Base-by-base conservation (phyloP, 225 moss, liverwort and hornwort species). In the Polytrichum formosum region DNA sequence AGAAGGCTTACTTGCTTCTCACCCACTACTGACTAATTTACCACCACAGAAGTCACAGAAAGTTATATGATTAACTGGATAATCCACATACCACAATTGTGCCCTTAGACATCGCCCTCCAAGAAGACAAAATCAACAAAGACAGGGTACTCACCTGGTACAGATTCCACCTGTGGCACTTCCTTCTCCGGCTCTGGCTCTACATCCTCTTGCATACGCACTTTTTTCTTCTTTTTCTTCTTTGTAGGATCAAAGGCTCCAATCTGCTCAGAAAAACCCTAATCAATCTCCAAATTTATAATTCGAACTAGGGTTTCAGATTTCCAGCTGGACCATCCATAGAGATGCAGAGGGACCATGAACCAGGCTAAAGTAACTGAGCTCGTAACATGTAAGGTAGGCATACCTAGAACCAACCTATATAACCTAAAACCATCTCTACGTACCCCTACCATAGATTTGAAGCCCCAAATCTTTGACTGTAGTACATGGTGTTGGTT, bases 211-310 rank as follows among this genome's bases (percentile, higher is more conserved):
- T 79, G 75, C 70, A 85, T 76, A n/a, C 91, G 86, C 37, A 88
- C 90, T 72, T 91, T 93, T 64, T 95, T 96, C 63, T 96, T 96
- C 84, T 96, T 96, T 70, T 96, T 96, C 68, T 95, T 95, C 82
- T 92, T 95, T 19, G 90, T 93, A 10, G 93, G 90, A 76, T 96
- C 95, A 21, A 93, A 93, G 0, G 84, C 88, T 23, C 88, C 90
- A 72, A 90, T 89, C 91, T 95, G 79, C 56, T 70, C 67, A 65
- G 27, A 54, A 10, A 56, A 69, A 78, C 63, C 35, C 75, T 64
- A 55, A 66, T 73, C 62, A 35, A 28, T 67, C 65, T 72, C 54
- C 77, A 73, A 76, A 63, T 55, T 28, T 19, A 53, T 46, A 16
- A 46, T 46, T 46, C 3, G 13, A 13, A 46, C 13, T 46, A 46